Evolutionary conservation across 2,329 filamentous ascomycete genomes (phyloP), one percentile per base, ranked within the genome.

Genomic region (Lachnum nothofagi): DNA sequence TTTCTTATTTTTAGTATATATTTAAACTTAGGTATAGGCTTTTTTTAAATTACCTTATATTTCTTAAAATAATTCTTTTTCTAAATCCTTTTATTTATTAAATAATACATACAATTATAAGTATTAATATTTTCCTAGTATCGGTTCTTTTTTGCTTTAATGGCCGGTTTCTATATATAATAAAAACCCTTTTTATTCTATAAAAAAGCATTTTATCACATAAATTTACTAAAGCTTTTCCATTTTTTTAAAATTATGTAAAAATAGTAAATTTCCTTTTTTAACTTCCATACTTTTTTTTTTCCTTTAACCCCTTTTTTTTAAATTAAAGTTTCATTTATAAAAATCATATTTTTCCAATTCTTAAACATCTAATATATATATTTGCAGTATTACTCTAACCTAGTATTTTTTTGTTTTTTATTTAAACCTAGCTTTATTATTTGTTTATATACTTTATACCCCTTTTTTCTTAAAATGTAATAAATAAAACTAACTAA

Each of bases 201-300:
- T 4, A 17, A 42, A 23, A 48, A 48, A 7, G 7, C 29, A 16
- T 16, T 41, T 38, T n/a, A 48, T 19, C n/a, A 48, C 20, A 48
- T 48, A 42, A 48, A 48, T 16, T 48, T 23, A 48, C 23, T 33
- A 29, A 48, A 48, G 2, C 29, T 29, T 23, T 48, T 48, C 45
- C n/a, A 48, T 4, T 29, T 2, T 1, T 29, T 9, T 2, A 27
- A 17, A 25, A 48, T 42, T 12, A 20, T 8, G 14, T 48, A 12
- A 10, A 4, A 1, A n/a, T 48, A 2, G 37, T 42, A n/a, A 8
- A 29, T 29, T 22, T 48, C n/a, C 6, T 35, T 17, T 14, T 24
- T 25, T 20, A 19, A 29, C 6, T 29, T 42, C 45, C 16, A 48
- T 2, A 48, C 38, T 25, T 38, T 14, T 19, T n/a, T 42, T 29